Percentiles rank a stretch among this genome's conserved stretches.
Conservation (phyloP, 1,284 basidiomycete genomes). For the Marasmius fiardii region DNA sequence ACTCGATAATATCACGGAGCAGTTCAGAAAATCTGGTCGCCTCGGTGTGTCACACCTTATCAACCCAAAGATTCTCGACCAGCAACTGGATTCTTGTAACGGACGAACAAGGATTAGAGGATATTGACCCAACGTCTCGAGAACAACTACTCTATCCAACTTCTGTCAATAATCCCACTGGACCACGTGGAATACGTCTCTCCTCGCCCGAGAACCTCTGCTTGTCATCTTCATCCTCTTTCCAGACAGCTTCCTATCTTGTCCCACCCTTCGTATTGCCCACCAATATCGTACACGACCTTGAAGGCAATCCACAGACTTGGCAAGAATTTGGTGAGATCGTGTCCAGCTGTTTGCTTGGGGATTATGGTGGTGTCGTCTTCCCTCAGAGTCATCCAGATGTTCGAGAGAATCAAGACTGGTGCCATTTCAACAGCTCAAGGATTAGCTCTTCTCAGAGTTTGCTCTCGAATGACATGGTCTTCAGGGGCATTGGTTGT, state of each 20-base stretch:
- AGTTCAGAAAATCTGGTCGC: conserved; percentile 23
- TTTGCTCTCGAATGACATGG: not conserved
- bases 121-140: conserved; percentile 26
- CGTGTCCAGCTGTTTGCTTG: conserved; percentile 22
- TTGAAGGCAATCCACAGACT: conserved; percentile 19
- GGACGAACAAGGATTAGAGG: conserved; percentile 37
- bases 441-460: not conserved
- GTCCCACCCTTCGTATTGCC: conserved; percentile 56
- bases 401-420: conserved; percentile 12
- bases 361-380: conserved; percentile 29
- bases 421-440: conserved; percentile 18
- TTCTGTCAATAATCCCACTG: conserved; percentile 35
- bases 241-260: conserved; percentile 43
- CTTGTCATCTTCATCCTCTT: conserved; percentile 21
- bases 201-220: conserved; percentile 25
- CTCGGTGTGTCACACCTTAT: conserved; percentile 31
- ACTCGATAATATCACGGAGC: conserved; percentile 38
- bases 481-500: not conserved
- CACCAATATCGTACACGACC: conserved; percentile 24
- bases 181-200: conserved; percentile 37
- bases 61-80: conserved; percentile 32
- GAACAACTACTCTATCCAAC: conserved; percentile 34
- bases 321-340: conserved; percentile 44
- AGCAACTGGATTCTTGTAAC: conserved; percentile 48
- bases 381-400: conserved; percentile 14